Conservation (phyloP, 2,329 filamentous ascomycete genomes). For the Calonectria naviculata region DNA sequence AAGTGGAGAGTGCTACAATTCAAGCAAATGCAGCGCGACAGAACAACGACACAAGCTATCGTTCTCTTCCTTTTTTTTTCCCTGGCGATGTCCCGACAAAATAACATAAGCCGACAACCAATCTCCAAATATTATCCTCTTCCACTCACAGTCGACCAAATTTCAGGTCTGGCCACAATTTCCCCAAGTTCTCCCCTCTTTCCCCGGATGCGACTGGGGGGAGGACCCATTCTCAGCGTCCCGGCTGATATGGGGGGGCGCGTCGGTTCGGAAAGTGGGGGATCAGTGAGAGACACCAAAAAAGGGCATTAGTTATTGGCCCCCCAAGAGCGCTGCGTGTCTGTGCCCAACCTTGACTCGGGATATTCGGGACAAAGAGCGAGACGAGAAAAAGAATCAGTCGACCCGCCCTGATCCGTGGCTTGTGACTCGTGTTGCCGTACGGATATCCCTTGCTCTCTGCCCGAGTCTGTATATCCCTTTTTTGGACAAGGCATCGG, state of each 20-base stretch:
- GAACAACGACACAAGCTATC: not conserved
- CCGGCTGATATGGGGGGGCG: not conserved
- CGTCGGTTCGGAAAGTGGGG: conserved; percentile 22
- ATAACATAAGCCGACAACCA: not conserved
- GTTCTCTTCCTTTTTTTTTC: not conserved
- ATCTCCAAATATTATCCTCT: not conserved
- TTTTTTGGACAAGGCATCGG: not conserved
- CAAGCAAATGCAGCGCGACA: not conserved
- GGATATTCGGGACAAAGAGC: not conserved
- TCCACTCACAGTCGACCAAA: not conserved
- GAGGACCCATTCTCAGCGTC: not conserved
- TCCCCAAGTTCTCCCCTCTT: not conserved
- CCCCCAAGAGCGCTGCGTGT: not conserved
- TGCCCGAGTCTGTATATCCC: not conserved
- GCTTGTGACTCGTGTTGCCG: not conserved
- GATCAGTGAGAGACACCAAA: not conserved
- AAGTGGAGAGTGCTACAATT: not conserved
- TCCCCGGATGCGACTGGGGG: conserved; percentile 2
- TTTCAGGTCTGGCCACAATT: conserved; percentile 1
- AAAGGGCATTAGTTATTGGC: not conserved
- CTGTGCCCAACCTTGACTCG: not conserved
- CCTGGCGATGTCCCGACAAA: not conserved
- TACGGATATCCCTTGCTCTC: not conserved
- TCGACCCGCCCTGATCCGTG: not conserved
- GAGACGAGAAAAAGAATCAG: not conserved